These are phyloP conservation scores for Mortierella sp. DNA, from an alignment of 371 early-diverging fungal genomes.

Conservation along the genomic window DNA sequence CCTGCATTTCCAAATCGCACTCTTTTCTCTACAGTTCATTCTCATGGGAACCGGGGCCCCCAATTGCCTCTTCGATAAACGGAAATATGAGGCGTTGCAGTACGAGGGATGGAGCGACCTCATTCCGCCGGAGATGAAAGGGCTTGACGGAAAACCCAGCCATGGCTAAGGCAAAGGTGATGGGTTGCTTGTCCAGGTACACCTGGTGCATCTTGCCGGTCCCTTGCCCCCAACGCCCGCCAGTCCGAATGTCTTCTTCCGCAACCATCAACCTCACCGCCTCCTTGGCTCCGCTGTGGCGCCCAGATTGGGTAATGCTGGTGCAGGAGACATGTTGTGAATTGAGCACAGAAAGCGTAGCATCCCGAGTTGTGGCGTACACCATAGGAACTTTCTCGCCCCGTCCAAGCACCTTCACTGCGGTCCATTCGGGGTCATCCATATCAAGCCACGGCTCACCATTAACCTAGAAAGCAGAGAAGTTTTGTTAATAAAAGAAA, in stretches of 20 bases:
- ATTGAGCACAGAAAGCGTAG: neutral
- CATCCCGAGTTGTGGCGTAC: neutral
- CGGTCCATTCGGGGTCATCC: neutral
- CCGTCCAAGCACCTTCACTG: neutral
- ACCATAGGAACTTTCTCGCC: neutral
- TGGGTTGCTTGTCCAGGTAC: conserved; percentile 2
- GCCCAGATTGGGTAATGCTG: conserved; percentile 24
- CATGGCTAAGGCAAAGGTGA: conserved; percentile 10
- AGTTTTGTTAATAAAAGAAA: neutral
- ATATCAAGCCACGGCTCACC: neutral
- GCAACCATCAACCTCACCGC: conserved; percentile 1
- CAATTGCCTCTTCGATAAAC: conserved; percentile 15
- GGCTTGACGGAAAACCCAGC: conserved; percentile 6
- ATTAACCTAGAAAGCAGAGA: neutral
- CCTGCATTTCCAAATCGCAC: conserved; percentile 11
- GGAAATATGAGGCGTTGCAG: conserved; percentile 19
- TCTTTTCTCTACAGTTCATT: neutral
- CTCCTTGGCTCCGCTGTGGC: conserved; percentile 28
- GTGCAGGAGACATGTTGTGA: neutral
- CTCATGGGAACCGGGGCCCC: too few relatives aligned
- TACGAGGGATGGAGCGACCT: neutral
- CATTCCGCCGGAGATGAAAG: conserved; percentile 20
- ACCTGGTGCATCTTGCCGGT: conserved; percentile 1
- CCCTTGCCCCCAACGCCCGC: conserved; percentile 17
- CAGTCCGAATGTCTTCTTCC: conserved; percentile 11